Conservation (phyloP, 108 stramenopile species). For the Cyclotella baltica region DNA sequence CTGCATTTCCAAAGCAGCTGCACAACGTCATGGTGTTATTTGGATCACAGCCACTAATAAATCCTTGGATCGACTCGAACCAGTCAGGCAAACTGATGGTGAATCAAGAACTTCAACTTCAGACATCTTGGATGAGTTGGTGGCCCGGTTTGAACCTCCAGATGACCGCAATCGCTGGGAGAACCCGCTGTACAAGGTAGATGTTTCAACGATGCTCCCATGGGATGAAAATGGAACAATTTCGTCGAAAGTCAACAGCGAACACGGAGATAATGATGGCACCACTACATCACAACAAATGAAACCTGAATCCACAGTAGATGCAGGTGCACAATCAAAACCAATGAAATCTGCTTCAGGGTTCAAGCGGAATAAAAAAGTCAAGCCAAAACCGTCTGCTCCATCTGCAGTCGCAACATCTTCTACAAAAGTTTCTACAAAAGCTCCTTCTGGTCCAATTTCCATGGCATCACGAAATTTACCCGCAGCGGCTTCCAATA, state of each 20-base stretch:
- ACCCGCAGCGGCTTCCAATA: constrained; percentile 24
- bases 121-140: constrained; percentile 71
- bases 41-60: constrained; percentile 63
- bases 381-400: background rate
- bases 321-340: background rate
- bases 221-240: constrained; percentile 44
- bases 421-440: background rate
- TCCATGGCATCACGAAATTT: constrained; percentile 39
- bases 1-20: constrained; percentile 85
- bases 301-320: background rate
- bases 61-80: too few species aligned
- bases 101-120: constrained; percentile 55
- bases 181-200: constrained; percentile 78
- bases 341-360: constrained; percentile 38
- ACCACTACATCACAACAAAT: background rate
- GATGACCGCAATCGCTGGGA: constrained; percentile 91
- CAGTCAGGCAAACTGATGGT: constrained; percentile 30
- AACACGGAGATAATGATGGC: background rate
- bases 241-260: background rate
- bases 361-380: constrained; percentile 48
- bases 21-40: constrained; percentile 79
- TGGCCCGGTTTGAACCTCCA: constrained; percentile 88
- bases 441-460: constrained; percentile 19
- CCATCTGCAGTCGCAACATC: background rate
- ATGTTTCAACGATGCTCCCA: constrained; percentile 47